Evolutionary conservation across 2,329 filamentous ascomycete species (phyloP), one percentile per base, ranked within the genome.

Genomic region (Hypoxylon sp.): DNA sequence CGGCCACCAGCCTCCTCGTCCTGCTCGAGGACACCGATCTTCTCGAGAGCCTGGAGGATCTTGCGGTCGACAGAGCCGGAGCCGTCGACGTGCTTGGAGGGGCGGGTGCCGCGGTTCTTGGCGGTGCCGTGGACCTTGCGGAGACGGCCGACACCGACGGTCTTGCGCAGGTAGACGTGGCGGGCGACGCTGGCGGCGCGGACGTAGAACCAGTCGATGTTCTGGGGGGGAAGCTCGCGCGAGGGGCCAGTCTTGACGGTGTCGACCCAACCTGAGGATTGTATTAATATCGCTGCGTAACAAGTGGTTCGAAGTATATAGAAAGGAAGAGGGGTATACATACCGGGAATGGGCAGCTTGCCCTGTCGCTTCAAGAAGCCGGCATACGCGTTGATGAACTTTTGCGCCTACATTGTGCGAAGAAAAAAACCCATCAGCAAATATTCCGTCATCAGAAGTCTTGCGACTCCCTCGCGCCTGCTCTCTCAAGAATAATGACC

Each of bases 141-240:
- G 77, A 99, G 90, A 80, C 96, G 93, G 84, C 96, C 96, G 76
- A 99, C 93, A 88, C 96, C 96, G 80, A 99, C 94, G 71, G 94
- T 97, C 89, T 99, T 99, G 87, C 96, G 92, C 83, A 99, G 88
- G 89, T 99, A 99, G 87, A 99, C 91, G 88, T 98, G 95, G 80
- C 94, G 93, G 79, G 96, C 96, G 80, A 99, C 91, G 74, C 95
- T 90, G 77, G 96, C 96, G 78, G 95, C 94, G 80, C 96, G 94
- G 81, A 89, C 83, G 84, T 90, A 92, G 87, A 89, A 96, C 96
- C 96, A 99, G 89, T 99, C 96, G 81, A 94, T 93, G 83, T 94
- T 91, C 89, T 98, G 94, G 79, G 95, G 96, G 79, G 95, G 95
- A 77, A 99, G 92, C 88, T 99, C 96, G 85, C 97, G 97, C 82